Conservation (phyloP, 441 rosid genomes). For the Croton setiger region DNA sequence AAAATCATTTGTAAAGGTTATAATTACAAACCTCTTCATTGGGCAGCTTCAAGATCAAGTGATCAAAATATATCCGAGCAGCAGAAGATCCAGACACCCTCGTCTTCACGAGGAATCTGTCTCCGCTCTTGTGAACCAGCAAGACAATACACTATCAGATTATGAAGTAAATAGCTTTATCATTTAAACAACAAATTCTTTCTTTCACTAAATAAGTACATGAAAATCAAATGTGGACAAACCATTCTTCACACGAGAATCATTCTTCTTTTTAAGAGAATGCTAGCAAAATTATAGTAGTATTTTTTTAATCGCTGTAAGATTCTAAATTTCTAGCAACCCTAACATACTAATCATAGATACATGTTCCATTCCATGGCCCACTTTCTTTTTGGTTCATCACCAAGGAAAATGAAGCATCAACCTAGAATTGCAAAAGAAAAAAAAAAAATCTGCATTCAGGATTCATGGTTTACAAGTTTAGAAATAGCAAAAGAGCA, state of each 20-base stretch:
- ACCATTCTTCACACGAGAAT: neutral
- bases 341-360: neutral
- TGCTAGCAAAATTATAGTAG: neutral
- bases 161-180: neutral
- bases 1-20: constrained; percentile 2
- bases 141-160: constrained; percentile 1
- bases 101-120: constrained; percentile 57
- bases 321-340: neutral
- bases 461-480: neutral
- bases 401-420: neutral
- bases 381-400: neutral
- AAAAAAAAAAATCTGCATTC: neutral
- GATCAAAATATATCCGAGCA: constrained; percentile 59
- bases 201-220: neutral
- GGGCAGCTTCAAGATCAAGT: constrained; percentile 63
- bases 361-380: neutral
- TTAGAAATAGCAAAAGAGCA: constrained; percentile 6
- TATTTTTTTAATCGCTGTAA: neutral
- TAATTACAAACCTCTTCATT: constrained; percentile 48
- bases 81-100: constrained; percentile 56
- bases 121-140: constrained; percentile 50
- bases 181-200: neutral
- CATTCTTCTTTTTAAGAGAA: neutral
- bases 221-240: no score
- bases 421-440: neutral